phyloP scores from a whole-genome alignment of 2,329 filamentous ascomycete genomes.

The Neofusicoccum cordaticola region DNA sequence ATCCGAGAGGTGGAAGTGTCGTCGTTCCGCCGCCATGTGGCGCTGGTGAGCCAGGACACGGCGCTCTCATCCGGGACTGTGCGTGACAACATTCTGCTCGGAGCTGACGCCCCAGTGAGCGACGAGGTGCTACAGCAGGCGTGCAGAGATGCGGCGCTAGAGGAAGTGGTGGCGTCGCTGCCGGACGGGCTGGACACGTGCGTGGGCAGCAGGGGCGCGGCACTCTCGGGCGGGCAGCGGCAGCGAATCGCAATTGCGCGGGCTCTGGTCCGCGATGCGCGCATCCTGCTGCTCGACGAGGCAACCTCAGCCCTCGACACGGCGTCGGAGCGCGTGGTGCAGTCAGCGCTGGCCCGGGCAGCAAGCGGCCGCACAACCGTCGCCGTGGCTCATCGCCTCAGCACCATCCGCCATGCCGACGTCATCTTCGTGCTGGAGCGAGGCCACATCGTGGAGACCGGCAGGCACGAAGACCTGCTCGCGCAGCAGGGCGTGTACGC shows the following conservation, averaged over 20 bases:
- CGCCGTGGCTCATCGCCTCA: constrained; percentile 86
- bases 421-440: constrained; percentile 96
- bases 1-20: constrained; percentile 66
- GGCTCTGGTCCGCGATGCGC: constrained; percentile 79
- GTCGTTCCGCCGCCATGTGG: constrained; percentile 74
- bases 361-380: constrained; percentile 88
- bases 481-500: constrained; percentile 40
- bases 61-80: constrained; percentile 88
- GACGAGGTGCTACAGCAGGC: constrained; percentile 74
- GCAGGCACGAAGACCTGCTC: constrained; percentile 66
- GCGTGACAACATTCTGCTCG: constrained; percentile 73
- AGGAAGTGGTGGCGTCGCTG: constrained; percentile 28
- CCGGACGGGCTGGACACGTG: constrained; percentile 77
- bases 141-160: constrained; percentile 64
- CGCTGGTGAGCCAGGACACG: constrained; percentile 85
- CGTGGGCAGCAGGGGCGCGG: constrained; percentile 80
- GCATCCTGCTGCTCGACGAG: constrained; percentile 56
- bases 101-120: constrained; percentile 64
- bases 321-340: constrained; percentile 68
- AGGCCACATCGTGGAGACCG: constrained; percentile 79
- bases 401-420: constrained; percentile 92
- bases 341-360: constrained; percentile 76
- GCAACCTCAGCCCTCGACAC: constrained; percentile 38
- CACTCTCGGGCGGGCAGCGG: constrained; percentile 87
- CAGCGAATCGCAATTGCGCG: constrained; percentile 88